Evolutionary conservation across 1,139 yeast genomes (phyloP).

Genomic region (Protomyces inouyei): DNA sequence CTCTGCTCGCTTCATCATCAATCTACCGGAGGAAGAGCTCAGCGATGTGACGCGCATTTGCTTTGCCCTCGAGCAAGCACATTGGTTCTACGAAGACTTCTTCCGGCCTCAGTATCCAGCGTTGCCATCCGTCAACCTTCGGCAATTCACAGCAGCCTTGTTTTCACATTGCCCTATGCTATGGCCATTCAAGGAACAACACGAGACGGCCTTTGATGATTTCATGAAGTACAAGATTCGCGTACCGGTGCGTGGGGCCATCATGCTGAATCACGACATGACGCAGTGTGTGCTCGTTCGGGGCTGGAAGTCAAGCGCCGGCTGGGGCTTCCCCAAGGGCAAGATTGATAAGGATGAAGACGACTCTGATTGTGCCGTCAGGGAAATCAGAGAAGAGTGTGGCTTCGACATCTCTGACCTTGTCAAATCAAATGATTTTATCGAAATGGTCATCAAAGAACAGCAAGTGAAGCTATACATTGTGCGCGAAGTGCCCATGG

Average conservation of each 20-base stretch:
- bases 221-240: constrained; percentile 82
- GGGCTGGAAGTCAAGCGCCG: constrained; percentile 70
- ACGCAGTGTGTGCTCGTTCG: constrained; percentile 60
- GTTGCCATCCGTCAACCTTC: constrained; percentile 74
- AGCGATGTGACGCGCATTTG: constrained; percentile 80
- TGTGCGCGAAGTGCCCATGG: constrained; percentile 73
- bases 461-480: constrained; percentile 82
- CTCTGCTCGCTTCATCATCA: constrained; percentile 80
- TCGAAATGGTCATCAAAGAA: constrained; percentile 76
- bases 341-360: constrained; percentile 90
- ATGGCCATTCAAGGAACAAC: constrained; percentile 74
- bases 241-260: constrained; percentile 96
- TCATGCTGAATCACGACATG: constrained; percentile 67
- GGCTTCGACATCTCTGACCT: constrained; percentile 75
- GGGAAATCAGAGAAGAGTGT: constrained; percentile 94
- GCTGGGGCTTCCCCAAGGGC: constrained; percentile 97
- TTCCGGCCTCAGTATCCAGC: constrained; percentile 66
- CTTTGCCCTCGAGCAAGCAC: constrained; percentile 96
- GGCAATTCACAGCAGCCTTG: constrained; percentile 66
- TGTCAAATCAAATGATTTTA: constrained; percentile 63
- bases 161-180: constrained; percentile 77
- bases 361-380: constrained; percentile 85
- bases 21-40: constrained; percentile 86
- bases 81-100: constrained; percentile 94
- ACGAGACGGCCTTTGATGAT: constrained; percentile 63